These are phyloP conservation scores for Cladobotryum protrusum DNA, from an alignment of 2,329 filamentous ascomycete species.

Conservation along the genomic window DNA sequence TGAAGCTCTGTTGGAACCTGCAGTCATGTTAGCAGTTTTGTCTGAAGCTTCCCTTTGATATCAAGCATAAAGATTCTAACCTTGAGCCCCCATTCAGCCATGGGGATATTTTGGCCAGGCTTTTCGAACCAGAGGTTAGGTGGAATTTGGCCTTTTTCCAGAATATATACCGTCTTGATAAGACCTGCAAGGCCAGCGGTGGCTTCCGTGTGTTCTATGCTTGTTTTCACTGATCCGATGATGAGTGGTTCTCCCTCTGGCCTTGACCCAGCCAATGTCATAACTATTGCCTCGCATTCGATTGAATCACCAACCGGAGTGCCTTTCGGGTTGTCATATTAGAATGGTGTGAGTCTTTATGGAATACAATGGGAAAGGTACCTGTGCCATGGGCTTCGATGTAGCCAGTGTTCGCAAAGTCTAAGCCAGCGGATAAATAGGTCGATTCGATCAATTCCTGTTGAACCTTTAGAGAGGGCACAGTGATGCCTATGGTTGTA, in stretches of 20 bases:
- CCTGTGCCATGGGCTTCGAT: no score
- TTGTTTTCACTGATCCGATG: neutral
- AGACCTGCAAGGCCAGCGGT: neutral
- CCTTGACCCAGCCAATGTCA: neutral
- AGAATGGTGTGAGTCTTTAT: slow-evolving; percentile 33
- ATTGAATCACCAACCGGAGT: slow-evolving; percentile 40
- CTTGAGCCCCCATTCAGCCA: slow-evolving; percentile 20
- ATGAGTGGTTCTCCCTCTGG: neutral
- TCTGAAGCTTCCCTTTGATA: neutral
- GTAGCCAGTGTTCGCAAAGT: no score
- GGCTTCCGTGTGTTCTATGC: neutral
- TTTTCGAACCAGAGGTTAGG: slow-evolving; percentile 18
- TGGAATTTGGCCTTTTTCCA: neutral
- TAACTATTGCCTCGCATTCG: slow-evolving; percentile 17
- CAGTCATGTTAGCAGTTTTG: neutral
- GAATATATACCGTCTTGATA: neutral
- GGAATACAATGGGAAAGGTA: no score
- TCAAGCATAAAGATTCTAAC: slow-evolving; percentile 4
- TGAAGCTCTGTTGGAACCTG: neutral
- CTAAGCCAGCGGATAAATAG: slow-evolving; percentile 33
- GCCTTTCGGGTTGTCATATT: slow-evolving; percentile 48
- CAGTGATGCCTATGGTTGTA: slow-evolving; percentile 36
- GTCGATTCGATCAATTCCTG: slow-evolving; percentile 32
- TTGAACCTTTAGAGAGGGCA: slow-evolving; percentile 39
- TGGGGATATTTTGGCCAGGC: slow-evolving; percentile 23